Evolutionary conservation across 2,329 filamentous ascomycete genomes (phyloP), one percentile per base, ranked within the genome.

Genomic region (Balansia obtecta): DNA sequence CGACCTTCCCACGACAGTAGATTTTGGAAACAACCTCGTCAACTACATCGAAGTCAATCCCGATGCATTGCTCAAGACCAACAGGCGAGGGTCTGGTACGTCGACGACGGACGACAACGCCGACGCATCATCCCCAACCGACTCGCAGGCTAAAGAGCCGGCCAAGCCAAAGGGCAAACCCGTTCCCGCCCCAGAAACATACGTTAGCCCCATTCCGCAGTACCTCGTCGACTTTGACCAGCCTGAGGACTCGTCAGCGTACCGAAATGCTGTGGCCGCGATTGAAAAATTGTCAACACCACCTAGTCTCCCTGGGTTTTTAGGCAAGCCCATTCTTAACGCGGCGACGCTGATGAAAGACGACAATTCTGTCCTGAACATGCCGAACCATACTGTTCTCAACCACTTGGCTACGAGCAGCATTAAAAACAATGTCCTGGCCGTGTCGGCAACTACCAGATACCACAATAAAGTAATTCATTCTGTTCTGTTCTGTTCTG

Each of bases 331-430:
- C 33, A 96, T 98, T 53, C 71, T 98, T 56, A 98, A 98, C 65
- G 87, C 87, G 46, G 84, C 83, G 2, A 89, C 88, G 27, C 83
- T 91, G 7, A 88, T 95, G 76, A 97, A 97, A 72, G 93, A 98
- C 65, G 93, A 98, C 68, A 95, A 91, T 67, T 96, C 90, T 68
- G 93, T 98, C 54, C 72, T 98, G 55, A 93, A 88, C 58, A 91
- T 96, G 78, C 93, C 93, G 13, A 98, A 97, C 61, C 91, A 98
- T 63, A 96, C 93, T 0, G 88, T 97, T 33, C 72, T 98, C 55
- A 98, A 98, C 58, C 93, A 98, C 66, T 73, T 98, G 58, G 91
- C 91, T 46, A 98, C 93, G 3, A 97, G 91, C 68, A 96, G 90
- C 66, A 98, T 98, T 68, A 96, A 95, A 72, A 89, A 95, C 58